phyloP scores from a whole-genome alignment of 2,329 filamentous ascomycete species.

The Aspergillus bombycis region DNA sequence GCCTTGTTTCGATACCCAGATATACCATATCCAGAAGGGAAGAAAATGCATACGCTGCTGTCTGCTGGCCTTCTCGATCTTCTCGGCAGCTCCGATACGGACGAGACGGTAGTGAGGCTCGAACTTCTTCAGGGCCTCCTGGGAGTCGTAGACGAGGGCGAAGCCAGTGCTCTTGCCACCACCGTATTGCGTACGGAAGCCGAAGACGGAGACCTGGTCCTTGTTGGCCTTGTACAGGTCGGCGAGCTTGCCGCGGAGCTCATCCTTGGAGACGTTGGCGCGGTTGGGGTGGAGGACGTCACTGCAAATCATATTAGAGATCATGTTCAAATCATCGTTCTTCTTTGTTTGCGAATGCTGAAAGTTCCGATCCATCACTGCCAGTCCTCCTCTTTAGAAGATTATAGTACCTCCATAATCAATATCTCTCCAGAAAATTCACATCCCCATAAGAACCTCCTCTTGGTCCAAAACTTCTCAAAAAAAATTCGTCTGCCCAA shows the following conservation, averaged over 20 bases:
- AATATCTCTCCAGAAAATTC: not conserved
- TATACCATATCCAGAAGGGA: not conserved
- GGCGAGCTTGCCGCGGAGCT: conserved; percentile 92
- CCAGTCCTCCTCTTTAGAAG: not conserved
- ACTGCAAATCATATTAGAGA: conserved; percentile 56
- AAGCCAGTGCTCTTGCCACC: conserved; percentile 99
- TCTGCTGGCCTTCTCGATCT: conserved; percentile 96
- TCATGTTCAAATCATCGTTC: conserved; percentile 6
- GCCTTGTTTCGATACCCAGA: not conserved
- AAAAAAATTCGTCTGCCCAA: not conserved
- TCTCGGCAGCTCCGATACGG: conserved; percentile 86
- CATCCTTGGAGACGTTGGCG: conserved; percentile 98
- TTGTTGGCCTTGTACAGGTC: conserved; percentile 98
- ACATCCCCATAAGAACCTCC: not conserved
- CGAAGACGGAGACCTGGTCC: conserved; percentile 97
- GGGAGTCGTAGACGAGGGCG: conserved; percentile 96
- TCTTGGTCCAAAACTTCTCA: not conserved
- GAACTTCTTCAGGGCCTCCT: conserved; percentile 99
- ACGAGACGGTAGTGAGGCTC: conserved; percentile 98
- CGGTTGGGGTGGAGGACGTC: conserved; percentile 99
- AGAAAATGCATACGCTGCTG: conserved; percentile 86
- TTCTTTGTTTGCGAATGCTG: not conserved
- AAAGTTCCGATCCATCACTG: not conserved
- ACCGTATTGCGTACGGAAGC: conserved; percentile 98
- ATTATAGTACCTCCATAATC: not conserved